Evolutionary conservation across 2,329 filamentous ascomycete genomes (phyloP).

Genomic region (Xylariomycetidae sp.): DNA sequence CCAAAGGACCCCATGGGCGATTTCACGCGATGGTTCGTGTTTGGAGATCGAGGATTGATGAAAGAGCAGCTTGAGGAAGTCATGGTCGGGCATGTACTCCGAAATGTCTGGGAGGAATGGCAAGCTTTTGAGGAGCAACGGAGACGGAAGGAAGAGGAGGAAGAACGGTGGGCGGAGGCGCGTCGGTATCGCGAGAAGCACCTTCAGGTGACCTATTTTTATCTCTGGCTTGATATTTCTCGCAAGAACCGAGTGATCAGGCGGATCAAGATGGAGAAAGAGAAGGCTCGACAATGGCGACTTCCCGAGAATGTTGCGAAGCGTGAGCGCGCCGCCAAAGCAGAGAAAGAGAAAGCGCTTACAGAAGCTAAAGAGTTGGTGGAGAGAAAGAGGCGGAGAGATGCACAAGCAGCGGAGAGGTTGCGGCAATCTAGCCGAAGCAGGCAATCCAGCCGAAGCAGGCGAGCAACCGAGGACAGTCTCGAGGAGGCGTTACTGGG

Average conservation of each 20-base stretch:
- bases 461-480: constrained; percentile 13
- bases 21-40: constrained; percentile 49
- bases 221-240: constrained; percentile 46
- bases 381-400: constrained; percentile 13
- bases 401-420: constrained; percentile 11
- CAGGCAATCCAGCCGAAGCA: constrained; percentile 5
- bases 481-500: constrained; percentile 25
- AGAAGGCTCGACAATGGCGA: constrained; percentile 43
- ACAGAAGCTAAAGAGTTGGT: constrained; percentile 20
- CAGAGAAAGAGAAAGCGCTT: constrained; percentile 13
- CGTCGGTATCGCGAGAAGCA: constrained; percentile 42
- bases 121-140: constrained; percentile 32
- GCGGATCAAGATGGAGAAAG: constrained; percentile 46
- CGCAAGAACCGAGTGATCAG: constrained; percentile 41
- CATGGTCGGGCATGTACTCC: constrained; percentile 39
- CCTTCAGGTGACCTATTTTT: constrained; percentile 49
- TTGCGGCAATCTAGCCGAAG: constrained; percentile 15
- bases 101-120: constrained; percentile 34
- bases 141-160: constrained; percentile 41
- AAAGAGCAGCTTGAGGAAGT: constrained; percentile 40
- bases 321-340: constrained; percentile 17
- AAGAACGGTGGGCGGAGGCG: constrained; percentile 39
- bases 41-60: constrained; percentile 47
- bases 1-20: constrained; percentile 38
- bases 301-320: constrained; percentile 21